phyloP scores from a whole-genome alignment of 192 early-diverging fungal genomes.

The Coemansia sp. region DNA sequence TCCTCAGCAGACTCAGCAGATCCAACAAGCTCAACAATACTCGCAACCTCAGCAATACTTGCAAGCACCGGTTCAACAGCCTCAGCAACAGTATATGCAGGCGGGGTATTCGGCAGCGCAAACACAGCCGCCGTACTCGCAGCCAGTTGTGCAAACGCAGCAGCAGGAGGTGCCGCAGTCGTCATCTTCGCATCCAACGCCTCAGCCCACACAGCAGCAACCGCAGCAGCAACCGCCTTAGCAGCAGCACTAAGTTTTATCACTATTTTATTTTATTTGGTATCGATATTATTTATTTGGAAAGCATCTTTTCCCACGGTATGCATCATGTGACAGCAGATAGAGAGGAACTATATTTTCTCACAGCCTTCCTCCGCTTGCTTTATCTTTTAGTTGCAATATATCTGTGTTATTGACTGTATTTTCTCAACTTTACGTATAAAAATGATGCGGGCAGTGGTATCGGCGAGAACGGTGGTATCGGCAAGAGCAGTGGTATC shows the following conservation, averaged over 20 bases:
- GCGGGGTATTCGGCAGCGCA: not conserved
- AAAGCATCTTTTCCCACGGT: not conserved
- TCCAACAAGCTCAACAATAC: not conserved
- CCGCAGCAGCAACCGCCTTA: slow-evolving; percentile 13
- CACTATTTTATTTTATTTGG: not conserved
- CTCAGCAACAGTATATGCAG: slow-evolving; percentile 10
- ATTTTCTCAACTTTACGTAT: too few relatives aligned
- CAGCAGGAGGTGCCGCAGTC: slow-evolving; percentile 13
- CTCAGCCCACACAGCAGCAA: slow-evolving; percentile 1
- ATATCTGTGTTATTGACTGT: too few relatives aligned
- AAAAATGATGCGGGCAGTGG: too few relatives aligned
- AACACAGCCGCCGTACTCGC: slow-evolving; percentile 22
- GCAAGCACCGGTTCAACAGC: not conserved
- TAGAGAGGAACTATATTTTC: not conserved
- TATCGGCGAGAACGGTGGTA: too few relatives aligned
- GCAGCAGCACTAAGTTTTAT: not conserved
- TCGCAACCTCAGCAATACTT: slow-evolving; percentile 6
- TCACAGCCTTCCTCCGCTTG: not conserved
- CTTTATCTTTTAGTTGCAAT: too few relatives aligned
- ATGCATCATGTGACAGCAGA: not conserved
- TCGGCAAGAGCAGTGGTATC: too few relatives aligned
- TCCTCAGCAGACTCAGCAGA: not conserved
- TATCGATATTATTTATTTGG: not conserved
- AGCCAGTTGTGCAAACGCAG: slow-evolving; percentile 13
- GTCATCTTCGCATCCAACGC: slow-evolving; percentile 10